Conservation (phyloP, 345 rosid genomes). For the Aegle marmelos region DNA sequence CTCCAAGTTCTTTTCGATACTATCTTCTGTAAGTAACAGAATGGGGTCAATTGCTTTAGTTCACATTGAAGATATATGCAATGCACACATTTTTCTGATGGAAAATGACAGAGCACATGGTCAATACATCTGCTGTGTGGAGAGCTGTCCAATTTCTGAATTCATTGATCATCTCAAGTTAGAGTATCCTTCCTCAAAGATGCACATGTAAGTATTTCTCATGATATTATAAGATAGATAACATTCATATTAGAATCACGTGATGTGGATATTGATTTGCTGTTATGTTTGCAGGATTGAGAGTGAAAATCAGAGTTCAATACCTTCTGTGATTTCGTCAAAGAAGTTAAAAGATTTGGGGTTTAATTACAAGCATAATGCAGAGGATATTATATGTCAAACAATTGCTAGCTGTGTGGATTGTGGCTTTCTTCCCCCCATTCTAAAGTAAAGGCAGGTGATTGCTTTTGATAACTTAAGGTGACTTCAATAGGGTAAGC, state of each 20-base stretch:
- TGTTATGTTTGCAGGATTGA: constrained; percentile 26
- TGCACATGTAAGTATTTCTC: constrained; percentile 30
- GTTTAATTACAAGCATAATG: constrained; percentile 50
- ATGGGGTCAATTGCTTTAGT: constrained; percentile 79
- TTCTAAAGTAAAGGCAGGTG: constrained; percentile 1
- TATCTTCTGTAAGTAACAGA: constrained; percentile 62
- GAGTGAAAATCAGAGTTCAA: constrained; percentile 21
- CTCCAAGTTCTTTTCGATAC: constrained; percentile 42
- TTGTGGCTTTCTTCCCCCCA: constrained; percentile 38
- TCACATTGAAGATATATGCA: constrained; percentile 77
- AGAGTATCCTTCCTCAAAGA: constrained; percentile 23
- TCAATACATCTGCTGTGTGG: constrained; percentile 57
- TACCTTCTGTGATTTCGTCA: constrained; percentile 64
- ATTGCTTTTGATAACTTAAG: background rate
- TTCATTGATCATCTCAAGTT: constrained; percentile 39
- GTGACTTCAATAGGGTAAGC: background rate
- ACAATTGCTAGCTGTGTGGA: constrained; percentile 39
- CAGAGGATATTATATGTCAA: constrained; percentile 50
- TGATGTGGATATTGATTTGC: background rate
- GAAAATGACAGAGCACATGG: constrained; percentile 55
- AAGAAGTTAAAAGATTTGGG: constrained; percentile 64
- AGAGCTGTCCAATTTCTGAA: constrained; percentile 38
- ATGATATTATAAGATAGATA: background rate
- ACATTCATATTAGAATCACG: background rate
- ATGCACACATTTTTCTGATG: constrained; percentile 72